Conservation (phyloP, 208 protist species). For the Trypanosoma avium region DNA sequence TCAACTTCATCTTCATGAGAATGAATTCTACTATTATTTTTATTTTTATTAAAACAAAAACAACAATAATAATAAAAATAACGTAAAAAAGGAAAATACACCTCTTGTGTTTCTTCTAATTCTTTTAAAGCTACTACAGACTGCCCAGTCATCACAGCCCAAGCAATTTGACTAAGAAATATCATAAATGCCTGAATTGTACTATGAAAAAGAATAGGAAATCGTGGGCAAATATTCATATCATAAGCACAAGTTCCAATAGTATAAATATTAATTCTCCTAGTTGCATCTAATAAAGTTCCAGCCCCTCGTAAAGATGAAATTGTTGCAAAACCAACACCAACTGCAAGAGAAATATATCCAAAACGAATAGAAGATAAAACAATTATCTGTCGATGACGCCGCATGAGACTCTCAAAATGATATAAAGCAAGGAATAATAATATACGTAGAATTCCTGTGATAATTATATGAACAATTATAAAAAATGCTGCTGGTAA, state of each 20-base stretch:
- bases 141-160: slow-evolving; percentile 64
- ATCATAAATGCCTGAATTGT: slow-evolving; percentile 52
- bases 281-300: slow-evolving; percentile 36
- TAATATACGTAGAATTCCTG: slow-evolving; percentile 24
- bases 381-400: slow-evolving; percentile 37
- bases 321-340: slow-evolving; percentile 45
- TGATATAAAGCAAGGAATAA: slow-evolving; percentile 31
- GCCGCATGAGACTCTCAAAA: slow-evolving; percentile 30
- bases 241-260: slow-evolving; percentile 31
- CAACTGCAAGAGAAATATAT: slow-evolving; percentile 42
- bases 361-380: slow-evolving; percentile 41
- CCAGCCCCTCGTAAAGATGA: slow-evolving; percentile 43
- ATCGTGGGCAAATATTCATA: slow-evolving; percentile 40
- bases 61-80: neutral
- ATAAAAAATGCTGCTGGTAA: slow-evolving; percentile 20
- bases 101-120: neutral
- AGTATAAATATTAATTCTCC: slow-evolving; percentile 22
- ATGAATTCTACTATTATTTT: no score
- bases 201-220: slow-evolving; percentile 50
- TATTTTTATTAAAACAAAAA: no score
- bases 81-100: neutral
- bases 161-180: slow-evolving; percentile 49
- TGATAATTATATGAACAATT: slow-evolving; percentile 24
- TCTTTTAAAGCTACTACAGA: slow-evolving; percentile 34
- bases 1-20: no score